Percentiles rank a stretch among this genome's conserved stretches.
These are phyloP conservation scores for Lepidium aucheri DNA, from an alignment of 345 rosid genomes.

Conservation along the genomic window DNA sequence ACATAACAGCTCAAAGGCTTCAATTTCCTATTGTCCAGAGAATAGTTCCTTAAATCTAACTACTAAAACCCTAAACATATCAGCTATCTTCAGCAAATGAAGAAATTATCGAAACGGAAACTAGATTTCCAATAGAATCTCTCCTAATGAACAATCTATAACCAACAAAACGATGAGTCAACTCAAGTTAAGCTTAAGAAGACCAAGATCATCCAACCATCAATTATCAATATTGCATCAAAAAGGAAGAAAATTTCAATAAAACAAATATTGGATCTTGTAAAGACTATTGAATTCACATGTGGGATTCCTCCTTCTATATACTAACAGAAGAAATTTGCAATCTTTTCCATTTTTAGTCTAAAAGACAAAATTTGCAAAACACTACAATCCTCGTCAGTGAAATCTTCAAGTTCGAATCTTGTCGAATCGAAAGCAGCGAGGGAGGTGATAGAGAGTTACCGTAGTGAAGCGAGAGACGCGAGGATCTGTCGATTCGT, in stretches of 20 bases:
- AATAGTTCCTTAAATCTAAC: background rate
- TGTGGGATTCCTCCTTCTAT: background rate
- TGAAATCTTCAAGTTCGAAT: background rate
- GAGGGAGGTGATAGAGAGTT: background rate
- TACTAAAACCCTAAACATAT: background rate
- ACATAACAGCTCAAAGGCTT: background rate
- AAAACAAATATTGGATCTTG: background rate
- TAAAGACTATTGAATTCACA: background rate
- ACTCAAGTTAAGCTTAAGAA: background rate
- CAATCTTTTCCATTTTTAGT: background rate
- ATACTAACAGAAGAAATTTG: background rate
- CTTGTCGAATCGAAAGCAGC: background rate
- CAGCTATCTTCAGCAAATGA: background rate
- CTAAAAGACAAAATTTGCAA: background rate
- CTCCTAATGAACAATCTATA: background rate
- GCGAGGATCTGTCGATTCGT: conserved; percentile 11
- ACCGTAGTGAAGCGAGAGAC: background rate
- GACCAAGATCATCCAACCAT: background rate
- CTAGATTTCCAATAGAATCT: background rate
- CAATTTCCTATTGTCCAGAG: background rate
- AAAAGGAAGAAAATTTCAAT: background rate
- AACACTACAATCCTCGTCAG: background rate
- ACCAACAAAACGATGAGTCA: background rate
- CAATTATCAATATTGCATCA: background rate
- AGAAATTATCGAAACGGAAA: background rate